phyloP scores from a whole-genome alignment of 805 yeast species.

The Hanseniaspora vineae region DNA sequence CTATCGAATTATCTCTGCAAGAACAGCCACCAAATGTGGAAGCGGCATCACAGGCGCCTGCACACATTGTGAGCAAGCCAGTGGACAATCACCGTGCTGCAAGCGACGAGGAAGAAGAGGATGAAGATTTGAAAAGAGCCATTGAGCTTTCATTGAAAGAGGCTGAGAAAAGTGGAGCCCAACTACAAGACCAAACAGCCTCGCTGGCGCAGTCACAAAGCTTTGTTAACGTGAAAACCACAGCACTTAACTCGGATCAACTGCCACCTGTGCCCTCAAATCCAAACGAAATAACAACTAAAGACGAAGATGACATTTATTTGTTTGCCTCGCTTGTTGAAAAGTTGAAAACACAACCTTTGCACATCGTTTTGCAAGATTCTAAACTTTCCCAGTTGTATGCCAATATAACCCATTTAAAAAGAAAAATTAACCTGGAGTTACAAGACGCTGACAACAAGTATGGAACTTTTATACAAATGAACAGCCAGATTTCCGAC shows the following conservation, averaged over 20 bases:
- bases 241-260: constrained; percentile 3
- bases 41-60: constrained; percentile 11
- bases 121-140: constrained; percentile 85
- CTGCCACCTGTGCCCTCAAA: neutral
- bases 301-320: constrained; percentile 59
- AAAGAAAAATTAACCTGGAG: constrained; percentile 57
- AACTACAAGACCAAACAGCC: constrained; percentile 5
- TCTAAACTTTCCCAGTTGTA: constrained; percentile 30
- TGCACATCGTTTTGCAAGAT: constrained; percentile 26
- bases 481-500: constrained; percentile 68
- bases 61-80: too few relatives aligned
- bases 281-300: constrained; percentile 31
- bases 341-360: constrained; percentile 34
- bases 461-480: constrained; percentile 53
- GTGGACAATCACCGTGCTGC: too few relatives aligned
- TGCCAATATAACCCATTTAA: constrained; percentile 42
- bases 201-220: constrained; percentile 3
- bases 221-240: constrained; percentile 1
- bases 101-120: constrained; percentile 42
- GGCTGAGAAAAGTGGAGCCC: constrained; percentile 27
- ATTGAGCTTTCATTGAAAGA: constrained; percentile 84
- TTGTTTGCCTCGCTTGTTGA: constrained; percentile 58
- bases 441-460: constrained; percentile 44
- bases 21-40: constrained; percentile 27
- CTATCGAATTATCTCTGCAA: constrained; percentile 64